Evolutionary conservation across 2,329 filamentous ascomycete species (phyloP).

Genomic region (Pestalotiopsis sp.): DNA sequence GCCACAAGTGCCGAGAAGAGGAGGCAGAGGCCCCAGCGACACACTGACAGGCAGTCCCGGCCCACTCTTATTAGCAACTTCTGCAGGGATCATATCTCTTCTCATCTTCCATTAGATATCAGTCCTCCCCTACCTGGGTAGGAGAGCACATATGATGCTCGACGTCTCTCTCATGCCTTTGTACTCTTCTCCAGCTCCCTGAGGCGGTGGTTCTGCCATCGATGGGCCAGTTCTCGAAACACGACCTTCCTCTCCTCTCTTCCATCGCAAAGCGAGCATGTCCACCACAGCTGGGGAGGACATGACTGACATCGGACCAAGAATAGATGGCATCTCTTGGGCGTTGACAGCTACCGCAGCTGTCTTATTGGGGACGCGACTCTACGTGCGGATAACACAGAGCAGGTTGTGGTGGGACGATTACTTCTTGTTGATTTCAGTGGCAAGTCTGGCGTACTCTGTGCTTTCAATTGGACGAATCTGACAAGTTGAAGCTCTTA

Average conservation of each 20-base stretch:
- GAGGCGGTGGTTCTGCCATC: neutral
- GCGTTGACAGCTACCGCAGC: constrained; percentile 10
- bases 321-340: constrained; percentile 11
- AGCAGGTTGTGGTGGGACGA: constrained; percentile 14
- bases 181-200: neutral
- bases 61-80: neutral
- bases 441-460: constrained; percentile 6
- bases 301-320: constrained; percentile 5
- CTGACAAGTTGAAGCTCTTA: neutral
- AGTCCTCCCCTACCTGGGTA: neutral
- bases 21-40: neutral
- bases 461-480: neutral
- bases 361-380: constrained; percentile 7
- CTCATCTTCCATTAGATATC: neutral
- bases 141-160: neutral
- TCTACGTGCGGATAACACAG: constrained; percentile 7
- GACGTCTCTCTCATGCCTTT: neutral
- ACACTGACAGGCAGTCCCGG: neutral
- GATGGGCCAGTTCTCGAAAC: neutral
- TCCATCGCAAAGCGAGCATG: neutral
- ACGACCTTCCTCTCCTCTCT: neutral
- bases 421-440: constrained; percentile 10
- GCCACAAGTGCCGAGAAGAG: neutral
- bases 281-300: neutral
- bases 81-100: neutral